Evolutionary conservation across 805 yeast species (phyloP), one percentile per base, ranked within the genome.

Genomic region (Candida stauntonica): DNA sequence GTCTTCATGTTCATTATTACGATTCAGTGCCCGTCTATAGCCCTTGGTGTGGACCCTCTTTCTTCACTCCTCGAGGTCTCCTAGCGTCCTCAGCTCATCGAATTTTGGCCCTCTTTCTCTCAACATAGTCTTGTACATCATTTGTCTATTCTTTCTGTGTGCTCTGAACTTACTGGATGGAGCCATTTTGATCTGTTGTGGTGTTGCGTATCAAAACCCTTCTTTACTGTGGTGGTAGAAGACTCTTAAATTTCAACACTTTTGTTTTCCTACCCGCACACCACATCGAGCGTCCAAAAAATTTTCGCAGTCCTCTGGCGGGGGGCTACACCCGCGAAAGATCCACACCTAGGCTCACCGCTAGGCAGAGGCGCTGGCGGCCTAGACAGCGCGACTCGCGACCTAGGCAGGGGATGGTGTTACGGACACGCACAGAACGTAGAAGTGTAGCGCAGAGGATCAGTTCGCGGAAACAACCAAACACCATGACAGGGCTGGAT

Each of bases 121-220:
- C 33, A 39, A 19, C 33, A 31, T 39, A 31, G 31, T 28, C 20
- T 5, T 26, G 16, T 30, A 16, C 15, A 29, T 36, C 29, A 26
- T 26, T 18, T 27, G 29, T 26, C 14, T 17, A 26, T 33, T 19
- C 24, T 29, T n/a, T 27, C 31, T 33, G 17, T 16, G 24, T 18
- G 21, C 18, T 42, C 45, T n/a, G n/a, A n/a, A 63, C 68, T 63
- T 63, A 64, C 68, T 62, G 56, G 70, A 66, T 66, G 71, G 70
- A 64, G 72, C 72, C 72, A 67, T 67, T 65, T 58, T 45, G 48
- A 38, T 45, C 48, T 45, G 45, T 45, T 31, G 38, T 41, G 45
- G 35, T 38, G 35, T 27, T 14, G 33, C 35, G n/a, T n/a, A n/a
- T n/a, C 31, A 18, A 14, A 18, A 26, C 14, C 39, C 35, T 29